Evolutionary conservation across 495 filamentous ascomycete genomes (phyloP), one percentile per base, ranked within the genome.

Genomic region (Aspergillus leporis): DNA sequence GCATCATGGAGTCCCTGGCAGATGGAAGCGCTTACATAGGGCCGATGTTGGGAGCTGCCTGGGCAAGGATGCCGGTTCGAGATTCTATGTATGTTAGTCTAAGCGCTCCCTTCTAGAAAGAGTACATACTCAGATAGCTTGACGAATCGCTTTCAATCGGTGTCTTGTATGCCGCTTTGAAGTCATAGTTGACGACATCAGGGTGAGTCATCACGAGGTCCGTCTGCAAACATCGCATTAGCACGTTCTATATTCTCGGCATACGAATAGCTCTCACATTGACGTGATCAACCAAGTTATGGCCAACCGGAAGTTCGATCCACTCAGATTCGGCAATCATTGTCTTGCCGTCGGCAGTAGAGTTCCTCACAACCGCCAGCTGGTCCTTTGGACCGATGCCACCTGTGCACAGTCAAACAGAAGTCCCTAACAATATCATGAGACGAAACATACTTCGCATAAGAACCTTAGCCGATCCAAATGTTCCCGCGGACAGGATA

Each of bases 121-220:
- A 36, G 5, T 2, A 53, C 49, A 16, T 40, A 64, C 61, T 34
- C 25, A 60, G 43, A 34, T 64, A 64, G 43, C 50, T 58, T 16
- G 56, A 9, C n/a, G 8, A 34, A 19, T 64, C 61, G 18, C 19
- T 55, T 5, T 53, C 30, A 25, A 64, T 58, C 8, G 61, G 61
- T 36, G 56, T 43, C 23, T 57, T 36, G 31, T 49, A 64, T 9
- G 61, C 61, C 14, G 40, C 53, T 32, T 60, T 58, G 51, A 54
- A 64, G 54, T 64, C 61, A 25, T 64, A 64, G 50, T 54, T 60
- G 28, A 64, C 61, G 23, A 64, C 48, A 31, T 64, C 58, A 1
- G 61, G 54, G 48, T 64, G 57, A 10, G 55, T 31, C n/a, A 60
- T 22, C 0, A 64, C 61, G n/a, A 64, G 23, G 10, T 64, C 61